A percentile compares a stretch with the other conserved stretches of the same genome.
phyloP scores from a whole-genome alignment of 2,329 filamentous ascomycete species.

The Aspergillus carbonarius region DNA sequence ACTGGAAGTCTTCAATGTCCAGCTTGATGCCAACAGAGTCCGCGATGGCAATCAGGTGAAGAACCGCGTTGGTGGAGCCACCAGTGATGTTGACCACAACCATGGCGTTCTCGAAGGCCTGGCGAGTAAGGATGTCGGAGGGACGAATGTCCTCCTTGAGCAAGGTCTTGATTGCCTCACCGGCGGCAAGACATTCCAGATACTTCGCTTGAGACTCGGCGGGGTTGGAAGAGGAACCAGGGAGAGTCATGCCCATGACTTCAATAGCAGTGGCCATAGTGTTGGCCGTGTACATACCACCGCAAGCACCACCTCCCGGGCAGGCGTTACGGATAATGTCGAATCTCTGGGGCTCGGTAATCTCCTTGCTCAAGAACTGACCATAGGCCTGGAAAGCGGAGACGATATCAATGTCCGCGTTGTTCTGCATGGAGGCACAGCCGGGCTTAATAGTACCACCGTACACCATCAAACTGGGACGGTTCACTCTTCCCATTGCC shows the following conservation, averaged over 20 bases:
- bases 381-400: constrained; percentile 98
- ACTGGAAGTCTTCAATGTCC: constrained; percentile 83
- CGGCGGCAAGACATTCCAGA: constrained; percentile 70
- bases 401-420: constrained; percentile 83
- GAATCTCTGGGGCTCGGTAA: constrained; percentile 85
- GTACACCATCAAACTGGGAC: constrained; percentile 96
- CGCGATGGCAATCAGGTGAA: constrained; percentile 81
- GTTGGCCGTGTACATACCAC: constrained; percentile 81
- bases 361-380: constrained; percentile 87
- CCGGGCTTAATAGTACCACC: constrained; percentile 92
- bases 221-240: constrained; percentile 76
- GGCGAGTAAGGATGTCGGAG: constrained; percentile 73
- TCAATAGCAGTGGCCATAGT: constrained; percentile 75
- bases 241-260: constrained; percentile 74
- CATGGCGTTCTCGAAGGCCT: constrained; percentile 85
- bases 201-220: constrained; percentile 71
- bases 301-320: constrained; percentile 78
- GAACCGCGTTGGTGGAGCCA: constrained; percentile 81
- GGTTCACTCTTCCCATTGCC: constrained; percentile 92
- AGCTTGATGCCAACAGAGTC: constrained; percentile 78
- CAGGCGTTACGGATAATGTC: constrained; percentile 94
- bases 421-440: constrained; percentile 72
- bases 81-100: constrained; percentile 77
- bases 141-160: constrained; percentile 75
- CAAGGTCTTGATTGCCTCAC: constrained; percentile 70